Evolutionary conservation across 1,284 basidiomycete genomes (phyloP), one percentile per base, ranked within the genome.

Genomic region (Sparassis latifolia): DNA sequence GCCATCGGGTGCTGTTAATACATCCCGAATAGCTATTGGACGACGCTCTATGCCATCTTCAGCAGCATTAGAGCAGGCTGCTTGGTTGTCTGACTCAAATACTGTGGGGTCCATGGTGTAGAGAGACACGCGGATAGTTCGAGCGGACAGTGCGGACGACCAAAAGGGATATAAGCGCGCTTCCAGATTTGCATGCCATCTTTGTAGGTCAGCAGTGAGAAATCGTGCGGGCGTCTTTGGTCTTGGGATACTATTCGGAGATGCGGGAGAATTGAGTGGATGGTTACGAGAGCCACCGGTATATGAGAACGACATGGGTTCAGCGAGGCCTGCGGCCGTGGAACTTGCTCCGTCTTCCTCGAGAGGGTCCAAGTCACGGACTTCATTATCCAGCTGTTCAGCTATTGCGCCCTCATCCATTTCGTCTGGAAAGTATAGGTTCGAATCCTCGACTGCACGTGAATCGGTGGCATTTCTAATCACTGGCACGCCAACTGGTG

Each of bases 101-200:
- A 56, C 35, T 1, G 55, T 44, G 4, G 73, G 67, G 20, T 65
- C 58, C 5, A 70, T 66, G 3, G 76, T 69, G 55, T 76, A 84
- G 9, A 89, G 56, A 12, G 77, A 71, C 4, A 91, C 55, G 9
- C 77, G 76, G 3, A 90, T 67, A 1, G 65, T 73, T 30, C 86
- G 76, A n/a, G 77, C 73, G 10, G 82, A 60, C 0, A 91, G 69
- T 0, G 78, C 78, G 6, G 82, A 80, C 1, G 83, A 78, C 86
- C 85, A 92, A 67, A 94, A 92, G 0, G 86, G 82, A 44, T 78
- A 80, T 28, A 93, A 69, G 1, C 91, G 81, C 5, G 73, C 66
- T 62, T 91, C 86, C 3, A 93, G 73, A 58, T 91, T 92, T 10
- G 73, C 72, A 56, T 92, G 86, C 48, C 84, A 71, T 33, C 78